These are phyloP conservation scores for Phytophthora sp. DNA, from an alignment of 352 stramenopile species.

Conservation along the genomic window DNA sequence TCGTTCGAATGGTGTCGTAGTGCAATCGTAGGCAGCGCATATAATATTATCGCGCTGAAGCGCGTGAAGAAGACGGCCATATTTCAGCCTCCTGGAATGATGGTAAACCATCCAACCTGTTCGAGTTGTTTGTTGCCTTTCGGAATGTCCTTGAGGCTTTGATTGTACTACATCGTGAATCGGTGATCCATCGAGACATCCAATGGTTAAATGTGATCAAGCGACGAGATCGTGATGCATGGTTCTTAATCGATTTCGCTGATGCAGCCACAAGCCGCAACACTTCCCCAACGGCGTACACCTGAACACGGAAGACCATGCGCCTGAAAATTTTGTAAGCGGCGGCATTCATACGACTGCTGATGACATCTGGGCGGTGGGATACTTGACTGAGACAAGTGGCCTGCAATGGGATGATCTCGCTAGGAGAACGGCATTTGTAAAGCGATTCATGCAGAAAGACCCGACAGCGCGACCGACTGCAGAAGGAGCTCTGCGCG, in stretches of 20 bases:
- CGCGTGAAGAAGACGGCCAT: background rate
- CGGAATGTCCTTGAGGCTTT: slow-evolving; percentile 14
- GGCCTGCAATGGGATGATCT: background rate
- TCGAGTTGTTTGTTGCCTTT: slow-evolving; percentile 10
- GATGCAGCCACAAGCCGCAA: slow-evolving; percentile 9
- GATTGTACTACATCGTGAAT: slow-evolving; percentile 5
- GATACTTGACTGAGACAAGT: background rate
- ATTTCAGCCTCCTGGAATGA: slow-evolving; percentile 15
- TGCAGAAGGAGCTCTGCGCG: background rate
- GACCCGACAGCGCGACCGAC: background rate
- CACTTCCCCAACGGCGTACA: background rate
- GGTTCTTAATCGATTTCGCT: slow-evolving; percentile 18
- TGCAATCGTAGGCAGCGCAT: background rate
- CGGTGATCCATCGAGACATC: slow-evolving; percentile 21
- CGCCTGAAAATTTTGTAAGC: background rate
- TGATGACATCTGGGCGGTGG: slow-evolving; percentile 8
- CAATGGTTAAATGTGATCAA: slow-evolving; percentile 17
- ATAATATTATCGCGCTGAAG: background rate
- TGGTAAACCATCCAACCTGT: slow-evolving; percentile 8
- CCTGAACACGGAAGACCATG: background rate
- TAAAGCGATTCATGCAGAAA: background rate
- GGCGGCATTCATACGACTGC: background rate
- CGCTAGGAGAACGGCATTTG: background rate
- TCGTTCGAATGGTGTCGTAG: background rate
- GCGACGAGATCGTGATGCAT: slow-evolving; percentile 12